Conservation (phyloP, 2,329 filamentous ascomycete species). For the Trichoderma sp. region DNA sequence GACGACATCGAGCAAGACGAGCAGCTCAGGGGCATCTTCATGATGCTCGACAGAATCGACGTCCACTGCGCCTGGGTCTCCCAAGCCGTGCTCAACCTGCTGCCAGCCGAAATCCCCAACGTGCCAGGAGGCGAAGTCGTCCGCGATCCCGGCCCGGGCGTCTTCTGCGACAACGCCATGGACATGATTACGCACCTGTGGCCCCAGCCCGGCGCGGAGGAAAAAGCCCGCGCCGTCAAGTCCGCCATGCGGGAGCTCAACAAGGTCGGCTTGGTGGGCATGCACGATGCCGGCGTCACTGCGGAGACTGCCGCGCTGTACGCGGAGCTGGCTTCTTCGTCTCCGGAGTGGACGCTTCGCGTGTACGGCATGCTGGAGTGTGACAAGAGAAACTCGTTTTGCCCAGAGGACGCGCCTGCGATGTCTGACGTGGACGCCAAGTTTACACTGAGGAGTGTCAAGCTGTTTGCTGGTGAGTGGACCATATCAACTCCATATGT, state of each 20-base stretch:
- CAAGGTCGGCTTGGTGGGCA: conserved; percentile 65
- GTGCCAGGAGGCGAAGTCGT: conserved; percentile 66
- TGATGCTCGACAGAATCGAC: conserved; percentile 71
- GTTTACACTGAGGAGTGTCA: conserved; percentile 63
- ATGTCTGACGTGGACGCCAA: conserved; percentile 49
- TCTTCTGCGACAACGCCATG: conserved; percentile 76
- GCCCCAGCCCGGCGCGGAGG: conserved; percentile 56
- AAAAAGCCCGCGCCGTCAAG: conserved; percentile 56
- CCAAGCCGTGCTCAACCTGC: conserved; percentile 60
- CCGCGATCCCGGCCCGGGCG: conserved; percentile 61
- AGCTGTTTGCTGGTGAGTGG: conserved; percentile 64
- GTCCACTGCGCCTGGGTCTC: conserved; percentile 73
- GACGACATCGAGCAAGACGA: conserved; percentile 57
- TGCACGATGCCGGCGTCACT: conserved; percentile 67
- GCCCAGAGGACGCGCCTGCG: conserved; percentile 52
- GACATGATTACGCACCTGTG: conserved; percentile 59
- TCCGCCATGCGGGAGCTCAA: conserved; percentile 65
- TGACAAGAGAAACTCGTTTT: conserved; percentile 63
- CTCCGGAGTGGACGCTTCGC: conserved; percentile 59
- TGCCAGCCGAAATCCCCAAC: conserved; percentile 54
- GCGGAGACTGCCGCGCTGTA: conserved; percentile 58
- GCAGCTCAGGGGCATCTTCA: conserved; percentile 56
- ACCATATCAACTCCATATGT: no score
- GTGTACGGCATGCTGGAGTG: conserved; percentile 72
- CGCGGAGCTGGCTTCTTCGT: conserved; percentile 47